phyloP scores from a whole-genome alignment of 371 early-diverging fungal species.

The Mortierella sp. region DNA sequence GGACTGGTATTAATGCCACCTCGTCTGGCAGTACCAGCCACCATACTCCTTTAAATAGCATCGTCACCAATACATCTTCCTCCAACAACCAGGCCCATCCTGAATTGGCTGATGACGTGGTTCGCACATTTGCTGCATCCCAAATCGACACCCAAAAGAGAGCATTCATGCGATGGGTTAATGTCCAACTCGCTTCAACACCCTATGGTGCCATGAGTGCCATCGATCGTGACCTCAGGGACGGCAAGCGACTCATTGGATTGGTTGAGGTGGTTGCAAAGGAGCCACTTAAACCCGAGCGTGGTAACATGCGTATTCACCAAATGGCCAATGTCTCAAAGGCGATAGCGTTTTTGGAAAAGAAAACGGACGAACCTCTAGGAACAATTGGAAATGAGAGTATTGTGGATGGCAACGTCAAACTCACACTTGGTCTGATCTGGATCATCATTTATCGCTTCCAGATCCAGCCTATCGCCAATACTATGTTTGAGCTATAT shows the following conservation, averaged over 20 bases:
- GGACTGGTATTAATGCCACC: slow-evolving; percentile 9
- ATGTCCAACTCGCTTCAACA: slow-evolving; percentile 72
- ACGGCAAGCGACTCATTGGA: slow-evolving; percentile 72
- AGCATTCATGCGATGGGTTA: slow-evolving; percentile 88
- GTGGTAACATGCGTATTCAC: slow-evolving; percentile 81
- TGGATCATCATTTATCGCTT: slow-evolving; percentile 86
- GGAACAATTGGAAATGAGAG: slow-evolving; percentile 84
- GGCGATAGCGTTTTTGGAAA: slow-evolving; percentile 75
- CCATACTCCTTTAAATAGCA: background rate
- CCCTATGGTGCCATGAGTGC: slow-evolving; percentile 46
- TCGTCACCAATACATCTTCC: background rate
- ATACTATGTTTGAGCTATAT: slow-evolving; percentile 46
- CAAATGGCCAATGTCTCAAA: slow-evolving; percentile 87
- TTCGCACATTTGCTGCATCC: slow-evolving; percentile 44
- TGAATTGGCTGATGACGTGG: slow-evolving; percentile 39
- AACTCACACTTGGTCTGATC: slow-evolving; percentile 87
- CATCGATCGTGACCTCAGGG: slow-evolving; percentile 72
- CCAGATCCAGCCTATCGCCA: slow-evolving; percentile 68
- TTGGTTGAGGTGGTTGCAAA: slow-evolving; percentile 70
- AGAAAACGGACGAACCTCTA: slow-evolving; percentile 63
- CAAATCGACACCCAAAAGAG: slow-evolving; percentile 75
- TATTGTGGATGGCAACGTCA: slow-evolving; percentile 89
- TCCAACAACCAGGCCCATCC: slow-evolving; percentile 7
- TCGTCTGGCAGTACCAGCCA: background rate
- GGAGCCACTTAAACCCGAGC: slow-evolving; percentile 69